Evolutionary conservation across 495 filamentous ascomycete species (phyloP), one percentile per base, ranked within the genome.

Genomic region (Trichoderma virens): DNA sequence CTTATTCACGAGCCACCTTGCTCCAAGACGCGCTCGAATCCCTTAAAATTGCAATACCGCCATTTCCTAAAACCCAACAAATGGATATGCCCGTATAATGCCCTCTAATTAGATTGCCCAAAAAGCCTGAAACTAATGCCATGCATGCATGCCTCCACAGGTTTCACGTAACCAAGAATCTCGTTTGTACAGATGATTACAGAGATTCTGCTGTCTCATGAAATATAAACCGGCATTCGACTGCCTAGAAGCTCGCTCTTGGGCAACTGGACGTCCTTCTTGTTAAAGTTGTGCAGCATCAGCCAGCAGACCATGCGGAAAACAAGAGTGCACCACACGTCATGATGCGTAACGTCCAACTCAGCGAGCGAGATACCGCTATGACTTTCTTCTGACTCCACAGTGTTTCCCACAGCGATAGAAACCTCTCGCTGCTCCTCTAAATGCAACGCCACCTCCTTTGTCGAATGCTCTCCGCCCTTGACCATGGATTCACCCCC

Each of bases 221-320:
- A 63, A 65, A 82, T 77, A 62, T 77, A 81, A 20, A 83, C 75
- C 0, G 79, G 79, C 71, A 82, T 72, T n/a, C 80, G 72, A 63
- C 74, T 81, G 13, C 78, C 79, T 39, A 76, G 62, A 35, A 80
- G 66, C 69, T 78, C 78, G 64, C 75, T 77, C 65, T 78, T 76
- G n/a, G 79, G 67, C 8, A 80, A 71, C 71, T 78, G 77, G 13
- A 77, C 71, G 45, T 83, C 80, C 38, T 74, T 70, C 30, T 75
- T 76, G 67, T 82, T 69, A 43, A 83, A 83, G 67, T 82, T 79
- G 63, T 83, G 80, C 66, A 82, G 67, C 63, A 77, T 66, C 6
- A 83, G 66, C 80, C 80, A 82, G 68, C 78, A 82, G 35, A 83
- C 67, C 80, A 82, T 83, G 6, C 80, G 71, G 62, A 81, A 79